Evolutionary conservation across 208 protist genomes (phyloP), one percentile per base, ranked within the genome.

Genomic region (Leptomonas pyrrhocoris): DNA sequence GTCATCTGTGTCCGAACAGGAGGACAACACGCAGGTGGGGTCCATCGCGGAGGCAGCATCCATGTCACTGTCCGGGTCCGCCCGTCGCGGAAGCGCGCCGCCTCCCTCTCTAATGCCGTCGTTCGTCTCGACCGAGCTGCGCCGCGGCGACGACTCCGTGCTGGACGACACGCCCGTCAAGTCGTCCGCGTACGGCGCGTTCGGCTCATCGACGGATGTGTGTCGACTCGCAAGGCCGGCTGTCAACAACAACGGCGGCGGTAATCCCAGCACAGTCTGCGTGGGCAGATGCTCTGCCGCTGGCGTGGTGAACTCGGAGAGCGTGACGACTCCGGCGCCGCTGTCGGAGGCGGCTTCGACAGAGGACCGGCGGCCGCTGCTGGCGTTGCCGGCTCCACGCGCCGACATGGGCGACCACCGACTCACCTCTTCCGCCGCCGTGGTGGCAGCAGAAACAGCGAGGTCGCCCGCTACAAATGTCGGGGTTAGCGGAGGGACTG

Each of bases 121-220:
- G 36, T 27, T 59, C 2, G 8, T 27, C 6, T 16, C 31, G 13
- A 40, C 25, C 25, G 31, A 59, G 50, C 57, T 56, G n/a, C 57
- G 9, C 21, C 25, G 30, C 16, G 19, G 36, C 11, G 63, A 77
- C 5, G 57, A 65, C 13, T 16, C 46, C 36, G 71, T 77, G 63
- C 56, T 77, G 18, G 71, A 77, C 21, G 71, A 77, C 23, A 71
- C 71, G 27, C 46, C 56, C 6, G 63, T 50, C 30, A 77, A 46
- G 25, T 61, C 49, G 19, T 71, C 63, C 15, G 31, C 18, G 18
- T 64, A 42, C 21, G 19, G 19, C 11, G 19, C 21, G 45, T 38
- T 5, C 9, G 12, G 16, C 16, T 19, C 25, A 6, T 2, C 16
- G 5, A 45, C 27, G 27, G 57, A 4, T 21, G 42, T 12, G 57